Evolutionary conservation across 331 rosid species (phyloP).

Genomic region (Cydonia oblonga): DNA sequence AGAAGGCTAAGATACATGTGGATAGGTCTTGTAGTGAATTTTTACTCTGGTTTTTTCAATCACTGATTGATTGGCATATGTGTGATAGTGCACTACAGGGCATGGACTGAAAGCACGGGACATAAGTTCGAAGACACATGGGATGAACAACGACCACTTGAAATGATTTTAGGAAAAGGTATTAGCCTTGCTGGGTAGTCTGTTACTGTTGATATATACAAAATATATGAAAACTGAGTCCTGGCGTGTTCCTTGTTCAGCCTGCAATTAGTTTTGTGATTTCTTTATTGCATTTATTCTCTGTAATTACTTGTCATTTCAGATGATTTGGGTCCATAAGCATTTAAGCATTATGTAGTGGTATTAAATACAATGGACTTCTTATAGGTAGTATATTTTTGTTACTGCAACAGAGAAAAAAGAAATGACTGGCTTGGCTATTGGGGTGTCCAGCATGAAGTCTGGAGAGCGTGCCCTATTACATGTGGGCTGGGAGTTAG

Average conservation of each 20-base stretch:
- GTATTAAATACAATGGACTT: not conserved
- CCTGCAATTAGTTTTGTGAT: not conserved
- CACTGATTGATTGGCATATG: conserved; percentile 1
- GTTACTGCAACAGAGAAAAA: conserved; percentile 58
- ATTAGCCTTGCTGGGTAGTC: not conserved
- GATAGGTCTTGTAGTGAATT: not conserved
- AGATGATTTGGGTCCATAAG: not conserved
- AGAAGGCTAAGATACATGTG: not conserved
- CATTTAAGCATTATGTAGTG: not conserved
- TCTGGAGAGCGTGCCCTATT: conserved; percentile 73
- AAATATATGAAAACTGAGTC: not conserved
- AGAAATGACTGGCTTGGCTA: conserved; percentile 82
- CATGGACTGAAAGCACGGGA: conserved; percentile 67
- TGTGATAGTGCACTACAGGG: conserved; percentile 73
- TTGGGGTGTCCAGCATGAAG: conserved; percentile 80
- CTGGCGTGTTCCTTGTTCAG: not conserved
- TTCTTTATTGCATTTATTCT: not conserved
- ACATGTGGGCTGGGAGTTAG: conserved; percentile 88
- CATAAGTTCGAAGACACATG: conserved; percentile 95
- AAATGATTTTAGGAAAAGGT: conserved; percentile 86
- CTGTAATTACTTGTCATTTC: not conserved
- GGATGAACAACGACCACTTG: conserved; percentile 68
- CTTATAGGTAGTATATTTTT: not conserved
- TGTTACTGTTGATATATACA: not conserved
- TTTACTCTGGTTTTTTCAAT: not conserved